Base-by-base conservation (phyloP, 306 rosid genomes). In the Medicago arabica region DNA sequence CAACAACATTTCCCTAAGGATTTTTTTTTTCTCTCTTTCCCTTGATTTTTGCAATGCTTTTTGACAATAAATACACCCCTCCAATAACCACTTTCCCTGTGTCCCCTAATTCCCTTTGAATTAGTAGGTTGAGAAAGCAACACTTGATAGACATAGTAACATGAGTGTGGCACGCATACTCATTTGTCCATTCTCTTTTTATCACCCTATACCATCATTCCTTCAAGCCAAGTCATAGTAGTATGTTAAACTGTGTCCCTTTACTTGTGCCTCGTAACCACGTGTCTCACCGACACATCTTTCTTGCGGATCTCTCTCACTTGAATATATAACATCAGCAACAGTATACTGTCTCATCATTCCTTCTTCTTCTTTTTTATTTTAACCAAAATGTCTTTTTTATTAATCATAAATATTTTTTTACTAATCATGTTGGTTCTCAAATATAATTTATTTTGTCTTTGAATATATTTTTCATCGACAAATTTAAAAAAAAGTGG, bases 111-210 rank as follows among this genome's bases (percentile, higher is more conserved):
- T 34, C 38, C 38, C 16, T 13, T 73, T 54, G 57, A 50, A 74
- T 44, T 73, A 76, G 85, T 86, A 84, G 86, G 84, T 38, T 46
- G 65, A 72, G 84, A 86, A 82, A 82, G 90, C 80, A 76, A 80
- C 85, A 75, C 72, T 86, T 83, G 83, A 28, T 28, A 28, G 31
- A 28, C 31, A 60, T 67, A 85, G 74, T 69, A 70, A 75, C 81
- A 82, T 75, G 60, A 84, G 82, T 81, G 80, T 80, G 83, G 85
- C 90, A 78, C 78, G 84, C 91, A 87, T 80, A 80, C 87, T 79
- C 83, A 87, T 81, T 82, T 88, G 83, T 81, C 82, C 68, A 76
- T 53, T 62, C 77, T 34, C 89, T 87, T 85, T 82, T 77, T 85
- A 53, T 79, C 83, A 78, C 77, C 85, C 81, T 17, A 63, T 47